Conservation (phyloP, 371 early-diverging fungal genomes). For the Mortierella sp. region DNA sequence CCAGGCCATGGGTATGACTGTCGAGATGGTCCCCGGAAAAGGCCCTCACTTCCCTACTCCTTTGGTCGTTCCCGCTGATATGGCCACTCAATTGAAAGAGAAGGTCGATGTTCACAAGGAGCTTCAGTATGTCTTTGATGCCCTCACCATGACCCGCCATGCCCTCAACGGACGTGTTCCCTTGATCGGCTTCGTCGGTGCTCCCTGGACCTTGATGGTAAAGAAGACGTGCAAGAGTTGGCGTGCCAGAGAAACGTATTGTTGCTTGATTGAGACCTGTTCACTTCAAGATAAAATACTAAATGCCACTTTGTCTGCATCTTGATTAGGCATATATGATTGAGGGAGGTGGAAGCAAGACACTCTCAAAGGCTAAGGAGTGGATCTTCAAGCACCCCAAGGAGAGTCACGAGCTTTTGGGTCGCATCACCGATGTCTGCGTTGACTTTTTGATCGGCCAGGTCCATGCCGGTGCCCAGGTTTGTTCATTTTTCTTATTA, state of each 20-base stretch:
- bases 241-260: background rate
- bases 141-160: constrained; percentile 93
- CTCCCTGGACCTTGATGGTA: constrained; percentile 97
- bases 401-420: constrained; percentile 83
- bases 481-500: constrained; percentile 48
- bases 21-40: constrained; percentile 92
- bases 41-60: constrained; percentile 96
- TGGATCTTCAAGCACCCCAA: constrained; percentile 92
- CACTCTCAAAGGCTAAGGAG: constrained; percentile 87
- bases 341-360: constrained; percentile 97
- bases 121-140: constrained; percentile 94
- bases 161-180: constrained; percentile 91
- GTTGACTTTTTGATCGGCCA: constrained; percentile 93
- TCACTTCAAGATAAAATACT: background rate
- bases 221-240: background rate
- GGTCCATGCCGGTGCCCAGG: constrained; percentile 98
- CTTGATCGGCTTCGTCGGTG: constrained; percentile 95
- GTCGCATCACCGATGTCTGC: constrained; percentile 85
- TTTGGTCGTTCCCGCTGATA: constrained; percentile 79
- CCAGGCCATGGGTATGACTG: constrained; percentile 95
- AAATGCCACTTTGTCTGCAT: background rate
- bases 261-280: background rate
- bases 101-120: constrained; percentile 80
- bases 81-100: constrained; percentile 70
- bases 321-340: constrained; percentile 89